phyloP scores from a whole-genome alignment of 352 stramenopile genomes.

The Globisporangium rhizosaccharum region DNA sequence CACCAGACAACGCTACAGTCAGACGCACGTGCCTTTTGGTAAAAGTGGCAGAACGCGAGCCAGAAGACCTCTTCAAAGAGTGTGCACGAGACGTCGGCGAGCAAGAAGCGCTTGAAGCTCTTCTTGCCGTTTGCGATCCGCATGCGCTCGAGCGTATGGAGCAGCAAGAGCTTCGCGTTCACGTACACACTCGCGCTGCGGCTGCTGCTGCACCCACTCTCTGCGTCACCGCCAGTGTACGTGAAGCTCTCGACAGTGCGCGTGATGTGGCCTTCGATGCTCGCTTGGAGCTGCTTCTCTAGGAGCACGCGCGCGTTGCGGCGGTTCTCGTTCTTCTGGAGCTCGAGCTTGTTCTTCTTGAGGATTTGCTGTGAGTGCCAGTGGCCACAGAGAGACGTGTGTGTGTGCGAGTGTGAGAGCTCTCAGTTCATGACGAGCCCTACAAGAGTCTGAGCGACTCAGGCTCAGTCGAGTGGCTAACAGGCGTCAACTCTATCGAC shows the following conservation, averaged over 20 bases:
- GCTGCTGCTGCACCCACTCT: conserved; percentile 13
- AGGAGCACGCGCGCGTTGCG: conserved; percentile 70
- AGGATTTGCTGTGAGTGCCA: conserved; percentile 42
- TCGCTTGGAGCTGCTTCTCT: conserved; percentile 85
- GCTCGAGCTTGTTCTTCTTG: conserved; percentile 79
- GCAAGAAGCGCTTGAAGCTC: conserved; percentile 80
- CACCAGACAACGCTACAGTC: background rate
- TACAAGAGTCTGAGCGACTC: too few species aligned
- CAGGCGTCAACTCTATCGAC: background rate
- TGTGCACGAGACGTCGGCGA: conserved; percentile 66
- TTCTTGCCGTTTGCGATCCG: conserved; percentile 63
- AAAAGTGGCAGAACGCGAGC: conserved; percentile 87
- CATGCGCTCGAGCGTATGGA: conserved; percentile 82
- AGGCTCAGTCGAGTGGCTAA: too few species aligned
- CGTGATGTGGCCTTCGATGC: conserved; percentile 85
- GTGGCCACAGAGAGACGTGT: background rate
- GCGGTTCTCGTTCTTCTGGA: conserved; percentile 68
- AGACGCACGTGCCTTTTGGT: conserved; percentile 53
- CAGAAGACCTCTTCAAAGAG: conserved; percentile 89
- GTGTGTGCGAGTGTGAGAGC: background rate
- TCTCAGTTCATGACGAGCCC: too few species aligned
- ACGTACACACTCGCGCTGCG: conserved; percentile 32
- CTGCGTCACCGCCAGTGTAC: conserved; percentile 20
- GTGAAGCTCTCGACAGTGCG: conserved; percentile 76
- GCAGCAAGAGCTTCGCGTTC: conserved; percentile 79